Evolutionary conservation across 2,329 filamentous ascomycete genomes (phyloP), one percentile per base, ranked within the genome.

Genomic region (Exophiala spinifera): DNA sequence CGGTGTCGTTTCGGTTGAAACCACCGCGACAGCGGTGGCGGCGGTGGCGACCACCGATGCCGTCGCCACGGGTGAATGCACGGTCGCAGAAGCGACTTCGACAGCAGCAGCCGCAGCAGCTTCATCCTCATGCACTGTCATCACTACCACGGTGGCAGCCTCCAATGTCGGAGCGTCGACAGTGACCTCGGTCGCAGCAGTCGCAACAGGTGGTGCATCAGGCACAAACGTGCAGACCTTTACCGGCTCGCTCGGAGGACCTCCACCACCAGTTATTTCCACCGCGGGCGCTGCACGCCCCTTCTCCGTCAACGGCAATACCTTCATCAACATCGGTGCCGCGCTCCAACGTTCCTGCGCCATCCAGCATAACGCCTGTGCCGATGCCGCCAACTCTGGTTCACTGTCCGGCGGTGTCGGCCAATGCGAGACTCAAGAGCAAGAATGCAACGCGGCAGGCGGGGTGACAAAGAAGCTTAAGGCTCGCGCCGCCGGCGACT

Each of bases 261-360:
- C 79, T 48, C 70, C 73, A 11, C 78, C 80, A 3, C 81, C 82
- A 7, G 76, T 84, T 20, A 61, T 72, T n/a, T 67, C 65, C 21
- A 63, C 80, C 63, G 74, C 76, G 4, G 77, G 78, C 40, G 70
- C 80, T 63, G 28, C 28, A 10, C 76, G 82, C 28, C 80, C 81
- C 51, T 85, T 85, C 69, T 61, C 67, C 19, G 79, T 84, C 55
- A 78, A 80, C 61, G 79, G 79, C 46, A 72, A 74, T 72, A 83
- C 74, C 34, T 86, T 87, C 65, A 77, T 78, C 36, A 79, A 79
- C 65, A 66, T 79, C 60, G 70, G 66, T 2, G 79, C 77, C 8
- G 84, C 84, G 17, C 70, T 79, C 37, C 78, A 84, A 69, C 76
- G 84, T 44, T 78, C 81, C 33, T 87, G 84, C 65, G 77, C 83